Base-by-base conservation (phyloP, 148 eudicot genomes). In the Cornus kousa region DNA sequence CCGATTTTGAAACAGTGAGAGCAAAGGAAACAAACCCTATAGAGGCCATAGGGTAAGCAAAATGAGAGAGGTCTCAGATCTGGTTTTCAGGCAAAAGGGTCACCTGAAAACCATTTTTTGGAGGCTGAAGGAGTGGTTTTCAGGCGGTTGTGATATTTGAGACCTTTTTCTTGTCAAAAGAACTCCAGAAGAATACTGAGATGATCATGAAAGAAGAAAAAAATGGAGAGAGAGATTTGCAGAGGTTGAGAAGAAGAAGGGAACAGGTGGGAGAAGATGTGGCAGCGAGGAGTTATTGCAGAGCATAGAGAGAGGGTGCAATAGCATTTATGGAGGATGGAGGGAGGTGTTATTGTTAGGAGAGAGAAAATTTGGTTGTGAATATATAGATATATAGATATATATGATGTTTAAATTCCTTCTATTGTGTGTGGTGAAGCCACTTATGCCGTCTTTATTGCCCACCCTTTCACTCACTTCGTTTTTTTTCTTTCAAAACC, bases 221-320 rank as follows among this genome's bases (percentile, higher is more conserved):
- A 20, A 4, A 62, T 1, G 66, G 19, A 7, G 66, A 62, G 19
- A n/a, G 19, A 17, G 66, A 62, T 53, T 53, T 53, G 59, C 28
- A 31, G 68, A 57, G 46, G 16, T 68, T 37, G 77, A 50, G 66
- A 39, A 62, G 12, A 31, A 33, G 23, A 59, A 78, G 69, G 20
- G 74, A 59, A 65, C 46, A 48, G 75, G 67, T 75, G 73, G 62
- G 59, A 62, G 83, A 77, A 73, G 79, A 77, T 72, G 74, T 71
- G 80, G 81, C 32, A 75, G 79, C 16, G 77, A 73, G 84, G 86
- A 87, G 87, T 87, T 43, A 87, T 57, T 87, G 85, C 85, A 76
- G 79, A 86, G 86, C 71, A 86, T 79, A 76, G 70, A 81, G 86
- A 81, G 89, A 82, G 81, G 89, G 70, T 84, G 85, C 71, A 67